Percentiles rank a stretch among this genome's conserved stretches.
Evolutionary conservation across 257 asterid genomes (phyloP).

Genomic region (Sherardia arvensis): DNA sequence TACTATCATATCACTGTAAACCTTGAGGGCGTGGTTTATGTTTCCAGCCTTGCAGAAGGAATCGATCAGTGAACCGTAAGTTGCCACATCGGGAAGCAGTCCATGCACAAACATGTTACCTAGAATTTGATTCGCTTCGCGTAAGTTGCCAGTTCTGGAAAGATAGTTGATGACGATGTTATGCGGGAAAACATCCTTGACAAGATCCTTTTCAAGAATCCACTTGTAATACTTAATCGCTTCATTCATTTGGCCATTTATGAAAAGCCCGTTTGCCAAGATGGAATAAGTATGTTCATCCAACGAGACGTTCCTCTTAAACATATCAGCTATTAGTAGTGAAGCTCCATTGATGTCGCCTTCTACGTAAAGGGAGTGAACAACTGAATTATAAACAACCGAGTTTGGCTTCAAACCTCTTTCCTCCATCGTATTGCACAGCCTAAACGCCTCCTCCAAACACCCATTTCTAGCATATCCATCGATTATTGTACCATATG

Average conservation of each 20-base stretch:
- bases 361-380: constrained; percentile 58
- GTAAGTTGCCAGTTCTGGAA: constrained; percentile 31
- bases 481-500: constrained; percentile 65
- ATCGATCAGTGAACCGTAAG: constrained; percentile 60
- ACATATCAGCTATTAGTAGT: constrained; percentile 48
- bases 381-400: constrained; percentile 52
- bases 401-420: constrained; percentile 45
- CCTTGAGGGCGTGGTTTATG: constrained; percentile 29
- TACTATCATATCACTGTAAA: constrained; percentile 44
- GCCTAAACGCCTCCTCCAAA: constrained; percentile 53
- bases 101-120: constrained; percentile 73
- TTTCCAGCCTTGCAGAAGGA: constrained; percentile 45
- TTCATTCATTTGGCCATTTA: constrained; percentile 37
- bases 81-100: constrained; percentile 51
- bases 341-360: constrained; percentile 57
- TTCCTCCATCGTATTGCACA: constrained; percentile 50
- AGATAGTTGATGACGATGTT: constrained; percentile 54
- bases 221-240: constrained; percentile 40
- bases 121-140: constrained; percentile 46
- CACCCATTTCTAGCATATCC: constrained; percentile 56
- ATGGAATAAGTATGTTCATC: constrained; percentile 54
- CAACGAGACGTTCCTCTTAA: constrained; percentile 34
- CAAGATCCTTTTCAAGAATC: constrained; percentile 28
- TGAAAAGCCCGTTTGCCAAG: constrained; percentile 49
- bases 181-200: constrained; percentile 42